These are phyloP conservation scores for Stentor roeselii DNA, from an alignment of 73 alveolate species.

Conservation along the genomic window DNA sequence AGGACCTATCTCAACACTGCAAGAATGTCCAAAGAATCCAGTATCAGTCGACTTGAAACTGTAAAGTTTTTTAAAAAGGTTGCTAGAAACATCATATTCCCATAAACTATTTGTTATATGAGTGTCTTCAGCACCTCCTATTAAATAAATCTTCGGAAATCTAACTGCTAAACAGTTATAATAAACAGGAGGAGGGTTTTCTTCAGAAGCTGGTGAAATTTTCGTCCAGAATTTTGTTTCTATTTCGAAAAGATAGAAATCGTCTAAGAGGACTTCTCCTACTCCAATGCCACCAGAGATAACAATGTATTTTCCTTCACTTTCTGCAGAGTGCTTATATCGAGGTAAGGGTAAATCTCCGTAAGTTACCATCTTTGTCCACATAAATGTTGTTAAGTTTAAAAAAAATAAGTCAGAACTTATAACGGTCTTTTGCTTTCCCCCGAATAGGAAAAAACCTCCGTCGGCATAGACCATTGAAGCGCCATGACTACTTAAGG, in stretches of 20 bases:
- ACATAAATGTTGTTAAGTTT: background rate
- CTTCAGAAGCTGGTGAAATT: background rate
- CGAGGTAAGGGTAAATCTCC: background rate
- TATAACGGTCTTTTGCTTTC: background rate
- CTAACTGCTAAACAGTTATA: background rate
- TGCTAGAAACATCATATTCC: background rate
- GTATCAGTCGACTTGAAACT: background rate
- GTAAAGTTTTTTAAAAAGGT: background rate
- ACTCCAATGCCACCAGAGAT: background rate
- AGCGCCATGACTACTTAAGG: background rate
- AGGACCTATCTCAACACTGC: too few relatives aligned
- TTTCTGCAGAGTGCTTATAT: background rate
- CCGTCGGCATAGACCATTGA: background rate
- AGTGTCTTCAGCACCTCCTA: background rate
- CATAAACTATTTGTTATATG: background rate
- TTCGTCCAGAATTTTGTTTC: background rate
- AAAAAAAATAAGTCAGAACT: background rate
- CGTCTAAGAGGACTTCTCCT: background rate
- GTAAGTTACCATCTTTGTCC: background rate
- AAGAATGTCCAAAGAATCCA: background rate
- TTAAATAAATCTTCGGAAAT: background rate
- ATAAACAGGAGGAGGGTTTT: background rate
- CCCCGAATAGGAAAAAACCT: background rate
- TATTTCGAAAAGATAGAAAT: too few relatives aligned
- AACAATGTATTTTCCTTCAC: background rate